Base-by-base conservation (phyloP, 805 yeast genomes). In the Yamadazyma paraphyllophila region DNA sequence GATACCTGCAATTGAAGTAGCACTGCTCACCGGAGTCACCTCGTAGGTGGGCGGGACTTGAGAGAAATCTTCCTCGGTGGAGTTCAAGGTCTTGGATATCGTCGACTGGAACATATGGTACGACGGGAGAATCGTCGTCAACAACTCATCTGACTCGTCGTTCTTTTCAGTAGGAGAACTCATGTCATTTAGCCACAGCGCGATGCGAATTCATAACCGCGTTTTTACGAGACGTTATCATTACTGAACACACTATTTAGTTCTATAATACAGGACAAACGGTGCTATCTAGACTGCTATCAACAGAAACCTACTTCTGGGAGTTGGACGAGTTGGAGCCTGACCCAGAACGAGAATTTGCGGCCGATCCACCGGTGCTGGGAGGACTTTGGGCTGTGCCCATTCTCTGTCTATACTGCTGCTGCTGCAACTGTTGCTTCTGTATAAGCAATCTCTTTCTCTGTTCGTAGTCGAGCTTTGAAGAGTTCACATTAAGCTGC, bases 31-130 rank as follows among this genome's bases (percentile, higher is more conserved):
- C 1, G 66, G 62, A 1, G 61, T 57, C 46, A 59, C 41, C 35
- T 62, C 66, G 47, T 71, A 71, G 29, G 49, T 59, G 2, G 77
- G 77, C 2, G 77, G 77, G 31, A 67, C 71, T 7, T 63, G 65
- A 7, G 59, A 54, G 53, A 61, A 71, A 52, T 67, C 70, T 47
- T 71, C 77, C 31, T 67, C 63, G 9, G 66, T 53, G 12, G 68
- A 67, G 1, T 65, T 64, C 45, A 71, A 47, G 17, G 60, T 60
- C 46, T 67, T 67, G 36, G 71, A 64, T 7, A 72, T 59, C 5
- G 76, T 72, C 27, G 73, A 60, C 54, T 67, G 69, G 56, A 63
- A 70, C 76, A 72, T 71, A 34, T 71, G 71, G 51, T 71, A 72
- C 8, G 75, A 69, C 1, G 77, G 77, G 11, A 72, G 59, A 30